Evolutionary conservation across 768 basidiomycete genomes (phyloP).

Genomic region (Auriscalpium microsporum): DNA sequence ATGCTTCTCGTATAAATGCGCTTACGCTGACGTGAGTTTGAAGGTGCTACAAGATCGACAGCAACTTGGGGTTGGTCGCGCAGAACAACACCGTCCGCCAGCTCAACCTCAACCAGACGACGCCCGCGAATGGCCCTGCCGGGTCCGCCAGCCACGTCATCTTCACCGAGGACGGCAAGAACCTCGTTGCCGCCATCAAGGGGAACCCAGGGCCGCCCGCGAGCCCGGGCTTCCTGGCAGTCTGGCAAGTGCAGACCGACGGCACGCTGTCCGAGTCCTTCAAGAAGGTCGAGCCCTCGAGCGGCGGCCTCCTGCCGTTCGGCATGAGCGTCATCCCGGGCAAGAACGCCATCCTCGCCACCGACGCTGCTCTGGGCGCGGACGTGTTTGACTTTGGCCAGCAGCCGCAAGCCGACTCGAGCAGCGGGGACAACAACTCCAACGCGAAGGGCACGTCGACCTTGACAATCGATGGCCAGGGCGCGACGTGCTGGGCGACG

Average conservation of each 20-base stretch:
- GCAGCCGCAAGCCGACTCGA: constrained; percentile 17
- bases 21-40: too few relatives aligned
- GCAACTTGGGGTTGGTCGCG: constrained; percentile 30
- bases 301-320: constrained; percentile 41
- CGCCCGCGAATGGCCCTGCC: constrained; percentile 40
- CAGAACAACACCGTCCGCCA: constrained; percentile 34
- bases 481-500: constrained; percentile 23
- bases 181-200: constrained; percentile 42
- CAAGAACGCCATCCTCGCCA: constrained; percentile 21
- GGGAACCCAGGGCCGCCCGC: constrained; percentile 29
- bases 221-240: constrained; percentile 39
- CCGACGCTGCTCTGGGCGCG: constrained; percentile 23
- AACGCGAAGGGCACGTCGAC: constrained; percentile 13
- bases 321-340: constrained; percentile 30
- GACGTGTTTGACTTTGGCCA: constrained; percentile 22
- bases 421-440: constrained; percentile 9
- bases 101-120: constrained; percentile 41
- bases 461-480: constrained; percentile 20
- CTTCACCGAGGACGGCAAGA: constrained; percentile 36
- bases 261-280: constrained; percentile 38
- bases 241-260: constrained; percentile 37
- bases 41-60: constrained; percentile 39
- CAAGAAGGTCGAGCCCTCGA: constrained; percentile 26
- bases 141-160: constrained; percentile 37
- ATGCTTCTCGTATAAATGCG: too few relatives aligned